These are phyloP conservation scores for Ophiostoma ulmi DNA, from an alignment of 2,329 filamentous ascomycete species.

Conservation along the genomic window DNA sequence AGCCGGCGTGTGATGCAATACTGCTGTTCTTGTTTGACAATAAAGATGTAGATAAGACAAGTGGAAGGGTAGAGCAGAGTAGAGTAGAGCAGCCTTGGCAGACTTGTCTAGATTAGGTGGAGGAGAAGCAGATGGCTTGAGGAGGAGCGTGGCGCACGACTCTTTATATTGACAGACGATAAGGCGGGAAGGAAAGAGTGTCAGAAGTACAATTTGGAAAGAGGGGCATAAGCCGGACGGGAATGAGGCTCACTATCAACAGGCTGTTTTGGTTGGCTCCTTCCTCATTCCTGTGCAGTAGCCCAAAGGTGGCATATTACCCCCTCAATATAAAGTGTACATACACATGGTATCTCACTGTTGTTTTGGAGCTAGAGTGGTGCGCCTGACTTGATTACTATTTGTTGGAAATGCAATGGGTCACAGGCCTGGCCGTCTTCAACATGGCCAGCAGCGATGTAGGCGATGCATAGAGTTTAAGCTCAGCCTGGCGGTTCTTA, in stretches of 20 bases:
- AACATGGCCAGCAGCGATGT: neutral
- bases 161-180: neutral
- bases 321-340: neutral
- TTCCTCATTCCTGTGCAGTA: neutral
- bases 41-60: neutral
- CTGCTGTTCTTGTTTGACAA: neutral
- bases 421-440: neutral
- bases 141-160: neutral
- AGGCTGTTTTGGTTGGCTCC: slow-evolving; percentile 6
- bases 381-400: neutral
- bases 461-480: neutral
- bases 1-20: neutral
- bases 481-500: neutral
- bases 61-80: neutral
- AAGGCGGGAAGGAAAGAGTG: neutral
- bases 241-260: neutral
- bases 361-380: neutral
- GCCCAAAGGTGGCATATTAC: neutral
- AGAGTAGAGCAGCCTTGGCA: neutral
- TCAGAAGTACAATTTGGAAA: neutral
- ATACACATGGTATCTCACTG: neutral
- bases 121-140: neutral
- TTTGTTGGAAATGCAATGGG: neutral
- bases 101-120: neutral
- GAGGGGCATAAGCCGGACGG: neutral